phyloP scores from a whole-genome alignment of 345 rosid genomes.

The Populus davidiana region DNA sequence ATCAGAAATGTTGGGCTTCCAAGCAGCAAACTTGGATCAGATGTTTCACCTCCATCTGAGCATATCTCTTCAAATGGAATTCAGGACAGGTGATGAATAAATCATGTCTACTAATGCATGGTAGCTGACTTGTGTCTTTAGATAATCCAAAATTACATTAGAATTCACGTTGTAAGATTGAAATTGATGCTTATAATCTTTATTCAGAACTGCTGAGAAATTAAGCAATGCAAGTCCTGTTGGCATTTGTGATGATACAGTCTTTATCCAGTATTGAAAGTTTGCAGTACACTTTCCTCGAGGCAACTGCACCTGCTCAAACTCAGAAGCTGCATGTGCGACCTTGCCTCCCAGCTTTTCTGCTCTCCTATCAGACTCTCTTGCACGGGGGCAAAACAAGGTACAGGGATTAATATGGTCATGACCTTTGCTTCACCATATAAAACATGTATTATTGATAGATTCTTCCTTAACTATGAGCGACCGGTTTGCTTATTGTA shows the following conservation, averaged over 20 bases:
- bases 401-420: neutral
- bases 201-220: neutral
- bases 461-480: neutral
- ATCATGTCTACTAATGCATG: neutral
- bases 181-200: neutral
- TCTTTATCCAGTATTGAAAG: neutral
- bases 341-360: conserved; percentile 13
- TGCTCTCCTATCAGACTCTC: conserved; percentile 1
- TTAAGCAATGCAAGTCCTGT: conserved; percentile 2
- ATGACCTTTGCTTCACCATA: neutral
- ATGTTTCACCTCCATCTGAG: conserved; percentile 2
- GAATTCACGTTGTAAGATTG: neutral
- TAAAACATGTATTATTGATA: neutral
- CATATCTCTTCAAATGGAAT: neutral
- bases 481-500: neutral
- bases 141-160: neutral
- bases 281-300: neutral
- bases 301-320: neutral
- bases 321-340: neutral
- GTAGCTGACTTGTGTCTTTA: neutral
- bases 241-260: neutral
- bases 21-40: neutral
- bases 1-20: neutral
- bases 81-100: neutral
- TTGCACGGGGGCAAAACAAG: conserved; percentile 5